Conservation (phyloP, 1,284 basidiomycete species). For the Cerrena zonata region DNA sequence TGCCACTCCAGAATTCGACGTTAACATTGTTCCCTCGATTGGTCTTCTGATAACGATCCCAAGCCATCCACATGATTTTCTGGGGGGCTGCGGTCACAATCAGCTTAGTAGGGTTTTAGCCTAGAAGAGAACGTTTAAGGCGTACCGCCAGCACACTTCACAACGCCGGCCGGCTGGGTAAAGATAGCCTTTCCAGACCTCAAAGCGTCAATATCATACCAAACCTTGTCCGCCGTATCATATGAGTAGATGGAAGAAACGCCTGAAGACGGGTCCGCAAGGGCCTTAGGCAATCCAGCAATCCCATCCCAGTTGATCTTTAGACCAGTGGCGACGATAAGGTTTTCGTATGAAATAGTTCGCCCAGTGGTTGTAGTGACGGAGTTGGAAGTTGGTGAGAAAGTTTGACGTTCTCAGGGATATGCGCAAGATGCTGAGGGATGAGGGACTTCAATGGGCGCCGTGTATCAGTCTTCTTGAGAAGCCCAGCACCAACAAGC, state of each 20-base stretch:
- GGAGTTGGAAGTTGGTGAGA: constrained; percentile 72
- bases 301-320: constrained; percentile 81
- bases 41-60: constrained; percentile 66
- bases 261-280: constrained; percentile 71
- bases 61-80: constrained; percentile 95
- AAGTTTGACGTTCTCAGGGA: constrained; percentile 72
- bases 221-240: constrained; percentile 82
- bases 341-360: constrained; percentile 76
- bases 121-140: not conserved
- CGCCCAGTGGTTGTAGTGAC: constrained; percentile 69
- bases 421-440: constrained; percentile 68
- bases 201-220: constrained; percentile 73
- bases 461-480: constrained; percentile 62
- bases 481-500: constrained; percentile 84
- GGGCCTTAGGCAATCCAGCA: constrained; percentile 72
- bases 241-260: constrained; percentile 93
- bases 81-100: constrained; percentile 60
- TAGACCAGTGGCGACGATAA: constrained; percentile 86
- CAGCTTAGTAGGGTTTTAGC: not conserved
- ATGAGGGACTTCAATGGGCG: constrained; percentile 66
- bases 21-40: constrained; percentile 55
- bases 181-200: constrained; percentile 84
- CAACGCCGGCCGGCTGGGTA: constrained; percentile 89
- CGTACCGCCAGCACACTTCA: constrained; percentile 91
- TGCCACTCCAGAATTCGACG: constrained; percentile 86